These are phyloP conservation scores for Bullera alba DNA, from an alignment of 768 basidiomycete species.

Conservation along the genomic window DNA sequence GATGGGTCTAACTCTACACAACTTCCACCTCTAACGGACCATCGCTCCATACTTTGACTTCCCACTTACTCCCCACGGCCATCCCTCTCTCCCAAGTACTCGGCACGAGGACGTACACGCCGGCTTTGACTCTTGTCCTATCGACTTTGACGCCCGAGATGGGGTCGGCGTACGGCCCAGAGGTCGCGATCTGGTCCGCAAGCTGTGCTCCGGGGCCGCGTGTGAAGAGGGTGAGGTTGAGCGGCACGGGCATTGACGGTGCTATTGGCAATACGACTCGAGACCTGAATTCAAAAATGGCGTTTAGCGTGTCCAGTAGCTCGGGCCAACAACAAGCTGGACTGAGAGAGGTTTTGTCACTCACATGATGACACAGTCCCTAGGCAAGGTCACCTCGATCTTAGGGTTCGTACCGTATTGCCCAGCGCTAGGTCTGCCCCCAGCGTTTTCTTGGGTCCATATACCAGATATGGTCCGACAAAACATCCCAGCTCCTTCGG, in stretches of 20 bases:
- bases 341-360: too few species aligned
- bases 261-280: slow-evolving; percentile 22
- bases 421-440: slow-evolving; percentile 62
- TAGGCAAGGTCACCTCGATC: slow-evolving; percentile 53
- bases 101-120: slow-evolving; percentile 66
- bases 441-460: slow-evolving; percentile 59
- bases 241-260: slow-evolving; percentile 11
- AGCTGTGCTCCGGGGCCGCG: slow-evolving; percentile 48
- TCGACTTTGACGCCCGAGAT: slow-evolving; percentile 62
- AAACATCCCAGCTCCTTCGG: slow-evolving; percentile 92
- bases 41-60: slow-evolving; percentile 31
- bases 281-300: slow-evolving; percentile 10
- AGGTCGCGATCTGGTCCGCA: slow-evolving; percentile 54
- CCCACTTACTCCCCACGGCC: slow-evolving; percentile 51
- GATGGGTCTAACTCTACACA: too few species aligned
- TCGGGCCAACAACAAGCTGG: not conserved
- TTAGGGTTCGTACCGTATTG: slow-evolving; percentile 64
- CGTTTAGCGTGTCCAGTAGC: not conserved
- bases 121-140: slow-evolving; percentile 51
- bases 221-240: slow-evolving; percentile 41
- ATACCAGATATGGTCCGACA: slow-evolving; percentile 49
- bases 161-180: slow-evolving; percentile 72
- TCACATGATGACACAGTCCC: slow-evolving; percentile 20
- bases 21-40: not conserved
- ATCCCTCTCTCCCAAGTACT: slow-evolving; percentile 62